Percentiles rank a stretch among this genome's conserved stretches.
phyloP scores from a whole-genome alignment of 73 alveolate genomes.

The Blepharisma japonicum region DNA sequence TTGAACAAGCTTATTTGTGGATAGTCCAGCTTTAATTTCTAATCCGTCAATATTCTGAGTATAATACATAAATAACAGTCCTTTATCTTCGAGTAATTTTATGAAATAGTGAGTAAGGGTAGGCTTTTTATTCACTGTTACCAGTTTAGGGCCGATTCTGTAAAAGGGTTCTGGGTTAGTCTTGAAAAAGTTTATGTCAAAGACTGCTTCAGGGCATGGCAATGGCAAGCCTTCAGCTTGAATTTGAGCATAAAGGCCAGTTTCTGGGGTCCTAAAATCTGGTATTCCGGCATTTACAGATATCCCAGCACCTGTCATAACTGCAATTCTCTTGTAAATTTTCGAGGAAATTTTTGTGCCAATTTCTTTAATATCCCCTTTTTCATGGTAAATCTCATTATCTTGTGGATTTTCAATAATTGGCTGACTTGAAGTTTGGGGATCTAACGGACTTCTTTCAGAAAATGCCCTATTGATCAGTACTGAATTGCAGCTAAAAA shows the following conservation, averaged over 20 bases:
- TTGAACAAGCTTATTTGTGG: constrained; percentile 51
- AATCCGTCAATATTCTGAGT: constrained; percentile 79
- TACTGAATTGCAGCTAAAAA: no score
- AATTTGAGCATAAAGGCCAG: constrained; percentile 32
- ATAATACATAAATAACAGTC: constrained; percentile 37
- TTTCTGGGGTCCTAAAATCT: constrained; percentile 50
- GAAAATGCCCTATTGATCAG: no score
- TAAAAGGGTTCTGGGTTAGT: constrained; percentile 58
- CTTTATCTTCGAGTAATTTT: constrained; percentile 28
- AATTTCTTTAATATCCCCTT: no score
- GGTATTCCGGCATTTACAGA: constrained; percentile 74
- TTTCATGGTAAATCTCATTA: no score
- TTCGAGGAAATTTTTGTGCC: no score
- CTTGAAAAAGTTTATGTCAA: constrained; percentile 59
- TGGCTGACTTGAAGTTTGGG: no score
- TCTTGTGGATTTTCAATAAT: no score
- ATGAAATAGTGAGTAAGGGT: constrained; percentile 51
- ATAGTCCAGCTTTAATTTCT: constrained; percentile 58
- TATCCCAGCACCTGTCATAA: constrained; percentile 79
- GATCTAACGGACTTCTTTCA: no score
- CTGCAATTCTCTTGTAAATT: constrained; percentile 33
- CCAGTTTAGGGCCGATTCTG: constrained; percentile 22
- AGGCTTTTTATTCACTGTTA: constrained; percentile 46
- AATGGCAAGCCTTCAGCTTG: constrained; percentile 17
- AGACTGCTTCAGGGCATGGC: constrained; percentile 53